Conservation (phyloP, 139 green algal genomes). For the Coccomyxa sp. region DNA sequence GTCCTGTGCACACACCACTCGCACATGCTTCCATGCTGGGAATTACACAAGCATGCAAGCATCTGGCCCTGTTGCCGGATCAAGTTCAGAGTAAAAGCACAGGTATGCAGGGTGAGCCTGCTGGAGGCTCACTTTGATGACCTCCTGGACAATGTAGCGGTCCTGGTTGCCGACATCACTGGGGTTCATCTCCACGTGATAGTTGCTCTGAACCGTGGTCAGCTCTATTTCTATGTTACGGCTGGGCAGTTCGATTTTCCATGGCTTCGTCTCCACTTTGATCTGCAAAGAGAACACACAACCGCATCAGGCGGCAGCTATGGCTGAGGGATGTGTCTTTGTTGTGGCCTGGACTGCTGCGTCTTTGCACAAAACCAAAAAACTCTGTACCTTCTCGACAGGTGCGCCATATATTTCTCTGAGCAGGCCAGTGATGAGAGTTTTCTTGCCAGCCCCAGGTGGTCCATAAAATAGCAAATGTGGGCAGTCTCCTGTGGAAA, state of each 20-base stretch:
- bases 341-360: neutral
- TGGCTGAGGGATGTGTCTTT: neutral
- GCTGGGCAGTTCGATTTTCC: conserved; percentile 85
- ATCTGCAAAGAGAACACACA: conserved; percentile 39
- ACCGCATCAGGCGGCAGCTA: neutral
- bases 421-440: conserved; percentile 87
- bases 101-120: neutral
- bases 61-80: too few species aligned
- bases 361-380: neutral
- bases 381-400: conserved; percentile 80
- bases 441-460: conserved; percentile 93
- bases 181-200: conserved; percentile 96
- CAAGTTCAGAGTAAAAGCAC: too few species aligned
- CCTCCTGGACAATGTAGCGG: conserved; percentile 88
- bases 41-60: neutral
- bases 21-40: neutral
- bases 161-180: conserved; percentile 91
- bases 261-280: conserved; percentile 88
- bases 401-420: conserved; percentile 85
- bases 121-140: conserved; percentile 78
- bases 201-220: conserved; percentile 80
- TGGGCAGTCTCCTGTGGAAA: conserved; percentile 83
- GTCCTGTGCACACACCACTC: conserved; percentile 43
- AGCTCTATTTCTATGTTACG: conserved; percentile 95
- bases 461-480: conserved; percentile 97